phyloP scores from a whole-genome alignment of 2,329 filamentous ascomycete genomes.

The Microdochium bolleyi region DNA sequence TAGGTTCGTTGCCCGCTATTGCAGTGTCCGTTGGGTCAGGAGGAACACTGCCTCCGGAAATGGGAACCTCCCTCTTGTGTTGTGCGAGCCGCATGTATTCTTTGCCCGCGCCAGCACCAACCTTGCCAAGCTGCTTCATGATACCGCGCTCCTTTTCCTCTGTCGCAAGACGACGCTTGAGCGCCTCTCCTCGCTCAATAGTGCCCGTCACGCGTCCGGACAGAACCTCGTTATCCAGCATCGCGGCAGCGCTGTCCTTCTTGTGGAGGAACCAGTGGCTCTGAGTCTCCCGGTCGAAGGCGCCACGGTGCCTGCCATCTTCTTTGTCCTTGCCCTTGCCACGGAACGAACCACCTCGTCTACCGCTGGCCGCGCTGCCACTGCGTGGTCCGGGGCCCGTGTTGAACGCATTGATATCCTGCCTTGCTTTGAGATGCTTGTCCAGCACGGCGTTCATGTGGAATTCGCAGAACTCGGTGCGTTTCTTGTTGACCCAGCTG shows the following conservation, averaged over 20 bases:
- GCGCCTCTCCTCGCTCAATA: slow-evolving; percentile 55
- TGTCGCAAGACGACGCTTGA: slow-evolving; percentile 56
- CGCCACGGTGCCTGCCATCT: slow-evolving; percentile 22
- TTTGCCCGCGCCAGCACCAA: slow-evolving; percentile 58
- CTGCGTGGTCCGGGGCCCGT: slow-evolving; percentile 37
- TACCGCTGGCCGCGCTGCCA: not conserved
- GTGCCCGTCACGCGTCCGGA: slow-evolving; percentile 43
- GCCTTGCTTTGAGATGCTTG: slow-evolving; percentile 40
- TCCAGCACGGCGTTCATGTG: slow-evolving; percentile 78
- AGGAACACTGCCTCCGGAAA: slow-evolving; percentile 2
- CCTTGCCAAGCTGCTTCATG: slow-evolving; percentile 55
- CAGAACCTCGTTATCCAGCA: slow-evolving; percentile 56
- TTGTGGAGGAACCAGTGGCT: slow-evolving; percentile 46
- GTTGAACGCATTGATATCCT: slow-evolving; percentile 23
- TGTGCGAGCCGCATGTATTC: slow-evolving; percentile 55
- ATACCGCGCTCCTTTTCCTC: slow-evolving; percentile 68
- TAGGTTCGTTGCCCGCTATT: slow-evolving; percentile 14
- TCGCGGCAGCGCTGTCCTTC: slow-evolving; percentile 44
- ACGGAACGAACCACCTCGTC: slow-evolving; percentile 3
- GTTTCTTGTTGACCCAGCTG: slow-evolving; percentile 79
- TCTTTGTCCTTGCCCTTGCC: slow-evolving; percentile 11
- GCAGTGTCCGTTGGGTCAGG: slow-evolving; percentile 1
- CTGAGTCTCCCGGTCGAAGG: slow-evolving; percentile 52
- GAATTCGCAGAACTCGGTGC: slow-evolving; percentile 87
- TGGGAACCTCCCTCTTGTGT: slow-evolving; percentile 3